Evolutionary conservation across 345 rosid species (phyloP).

Genomic region (Punica granatum): DNA sequence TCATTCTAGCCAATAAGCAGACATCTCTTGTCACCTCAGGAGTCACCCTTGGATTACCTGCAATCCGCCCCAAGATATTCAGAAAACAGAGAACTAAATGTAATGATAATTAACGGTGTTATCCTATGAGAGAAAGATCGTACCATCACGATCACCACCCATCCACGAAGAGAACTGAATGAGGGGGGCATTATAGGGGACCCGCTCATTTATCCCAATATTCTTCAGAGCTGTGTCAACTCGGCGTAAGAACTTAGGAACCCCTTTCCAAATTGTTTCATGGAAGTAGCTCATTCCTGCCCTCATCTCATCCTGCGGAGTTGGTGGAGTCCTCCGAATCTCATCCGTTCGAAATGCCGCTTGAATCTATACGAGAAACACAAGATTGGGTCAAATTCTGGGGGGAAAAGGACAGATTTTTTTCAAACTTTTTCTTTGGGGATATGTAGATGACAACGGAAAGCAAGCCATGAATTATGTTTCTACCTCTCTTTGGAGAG

Average conservation of each 20-base stretch:
- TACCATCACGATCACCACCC: conserved; percentile 99
- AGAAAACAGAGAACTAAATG: background rate
- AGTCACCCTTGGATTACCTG: conserved; percentile 98
- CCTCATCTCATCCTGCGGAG: conserved; percentile 99
- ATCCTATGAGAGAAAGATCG: conserved; percentile 9
- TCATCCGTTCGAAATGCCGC: conserved; percentile 99
- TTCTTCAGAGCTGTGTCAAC: conserved; percentile 96
- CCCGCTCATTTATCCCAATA: conserved; percentile 83
- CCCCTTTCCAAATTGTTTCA: conserved; percentile 99
- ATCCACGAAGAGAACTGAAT: conserved; percentile 99
- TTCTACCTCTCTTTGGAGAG: conserved; percentile 83
- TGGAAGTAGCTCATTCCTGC: conserved; percentile 99
- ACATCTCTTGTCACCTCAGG: conserved; percentile 99
- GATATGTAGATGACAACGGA: background rate
- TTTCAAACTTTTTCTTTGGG: background rate
- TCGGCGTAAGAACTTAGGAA: conserved; percentile 95
- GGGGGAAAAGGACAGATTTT: background rate
- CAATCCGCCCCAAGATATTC: conserved; percentile 3
- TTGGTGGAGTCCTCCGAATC: conserved; percentile 93
- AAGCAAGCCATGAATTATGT: background rate
- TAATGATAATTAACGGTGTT: background rate
- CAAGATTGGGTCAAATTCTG: background rate
- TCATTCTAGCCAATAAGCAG: conserved; percentile 94
- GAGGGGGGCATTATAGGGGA: conserved; percentile 96
- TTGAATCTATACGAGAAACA: conserved; percentile 56